Conservation (phyloP, 1,284 basidiomycete species). For the Coriolopsis trogii region DNA sequence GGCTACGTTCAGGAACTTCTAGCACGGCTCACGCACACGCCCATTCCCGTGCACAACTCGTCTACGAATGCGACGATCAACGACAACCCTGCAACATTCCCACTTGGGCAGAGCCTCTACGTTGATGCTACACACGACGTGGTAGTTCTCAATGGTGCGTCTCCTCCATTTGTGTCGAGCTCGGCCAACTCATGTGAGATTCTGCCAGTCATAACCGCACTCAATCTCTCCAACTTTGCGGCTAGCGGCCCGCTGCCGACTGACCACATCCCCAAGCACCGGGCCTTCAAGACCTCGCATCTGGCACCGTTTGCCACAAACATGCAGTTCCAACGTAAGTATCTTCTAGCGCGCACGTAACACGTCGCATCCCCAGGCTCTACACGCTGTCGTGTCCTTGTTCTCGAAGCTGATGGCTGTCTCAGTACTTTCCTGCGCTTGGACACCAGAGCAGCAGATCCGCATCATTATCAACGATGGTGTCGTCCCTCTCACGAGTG, state of each 20-base stretch:
- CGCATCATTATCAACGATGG: slow-evolving; percentile 89
- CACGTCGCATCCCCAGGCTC: too few relatives aligned
- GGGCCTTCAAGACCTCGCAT: slow-evolving; percentile 65
- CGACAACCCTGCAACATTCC: slow-evolving; percentile 73
- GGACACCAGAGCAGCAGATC: slow-evolving; percentile 60
- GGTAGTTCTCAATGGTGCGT: slow-evolving; percentile 74
- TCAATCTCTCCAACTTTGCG: slow-evolving; percentile 76
- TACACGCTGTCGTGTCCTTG: not conserved
- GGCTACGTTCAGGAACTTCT: slow-evolving; percentile 87
- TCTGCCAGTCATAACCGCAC: slow-evolving; percentile 63
- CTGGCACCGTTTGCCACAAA: slow-evolving; percentile 81
- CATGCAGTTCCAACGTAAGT: slow-evolving; percentile 73
- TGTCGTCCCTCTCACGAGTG: slow-evolving; percentile 76
- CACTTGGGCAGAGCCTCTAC: slow-evolving; percentile 79
- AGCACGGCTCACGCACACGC: slow-evolving; percentile 77
- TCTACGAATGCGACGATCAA: slow-evolving; percentile 83
- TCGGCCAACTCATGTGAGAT: not conserved
- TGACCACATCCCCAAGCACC: slow-evolving; percentile 66
- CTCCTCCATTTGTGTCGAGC: not conserved
- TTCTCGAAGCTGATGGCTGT: not conserved
- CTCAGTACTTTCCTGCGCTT: slow-evolving; percentile 60
- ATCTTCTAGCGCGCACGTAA: too few relatives aligned
- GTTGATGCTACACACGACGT: slow-evolving; percentile 89
- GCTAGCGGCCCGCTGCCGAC: slow-evolving; percentile 69
- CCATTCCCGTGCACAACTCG: slow-evolving; percentile 68